Base-by-base conservation (phyloP, 1,284 basidiomycete genomes). In the Porogramme epimiltina region DNA sequence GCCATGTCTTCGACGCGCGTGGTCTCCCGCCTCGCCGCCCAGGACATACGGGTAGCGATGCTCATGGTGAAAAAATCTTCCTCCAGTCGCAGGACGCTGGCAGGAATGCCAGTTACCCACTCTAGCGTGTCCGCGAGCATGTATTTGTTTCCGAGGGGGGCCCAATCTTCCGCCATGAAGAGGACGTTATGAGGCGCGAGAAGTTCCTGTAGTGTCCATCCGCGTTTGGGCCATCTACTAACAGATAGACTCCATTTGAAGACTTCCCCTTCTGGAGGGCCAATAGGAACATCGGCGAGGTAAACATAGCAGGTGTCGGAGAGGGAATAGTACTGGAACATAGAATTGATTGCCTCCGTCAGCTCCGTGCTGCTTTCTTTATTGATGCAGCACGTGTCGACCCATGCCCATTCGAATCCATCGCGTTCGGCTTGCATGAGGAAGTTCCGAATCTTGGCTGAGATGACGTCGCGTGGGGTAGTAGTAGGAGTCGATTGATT, bases 131-230 rank as follows among this genome's bases (percentile, higher is more conserved):
- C 15, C 26, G 42, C n/a, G 18, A 33, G 10, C 2, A 18, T 22
- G n/a, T 18, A 19, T 18, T 33, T 31, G 4, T 22, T 19, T 3
- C 42, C 42, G 4, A 43, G 13, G 3, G 23, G 8, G 3, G 26
- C 15, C 42, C 42, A 43, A 3, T 42, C 15, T 16, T 22, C 3
- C 11, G 16, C 26, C 15, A 33, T 8, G 28, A 43, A 43, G 26
- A 33, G n/a, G 28, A 33, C 42, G 16, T 20, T 18, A 3, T 10
- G 3, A 13, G 42, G 42, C 2, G 28, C 42, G 13, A 43, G 4
- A 16, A 42, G 41, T n/a, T 42, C 41, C 18, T 42, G 41, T 9
- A 42, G n/a, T n/a, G 41, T 42, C 41, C 41, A 42, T 16, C 24
- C n/a, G 6, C 41, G 41, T 2, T n/a, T 18, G 41, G 16, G 23